Evolutionary conservation across 768 basidiomycete species (phyloP).

Genomic region (Neoboletus magnificus): DNA sequence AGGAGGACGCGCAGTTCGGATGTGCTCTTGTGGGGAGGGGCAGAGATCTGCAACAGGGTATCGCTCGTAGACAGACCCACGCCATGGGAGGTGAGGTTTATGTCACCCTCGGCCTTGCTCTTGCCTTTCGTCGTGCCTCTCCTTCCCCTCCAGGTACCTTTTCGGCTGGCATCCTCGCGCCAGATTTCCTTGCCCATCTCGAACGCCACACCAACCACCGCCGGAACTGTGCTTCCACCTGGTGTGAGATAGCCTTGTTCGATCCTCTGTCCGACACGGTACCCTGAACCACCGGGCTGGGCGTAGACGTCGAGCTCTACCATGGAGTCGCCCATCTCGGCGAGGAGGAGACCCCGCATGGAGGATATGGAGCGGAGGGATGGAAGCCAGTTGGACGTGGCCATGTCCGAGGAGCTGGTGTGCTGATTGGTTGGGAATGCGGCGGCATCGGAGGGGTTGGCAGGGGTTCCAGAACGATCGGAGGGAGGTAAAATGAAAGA

Average conservation of each 20-base stretch:
- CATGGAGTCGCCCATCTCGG: slow-evolving; percentile 47
- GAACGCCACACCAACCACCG: slow-evolving; percentile 6
- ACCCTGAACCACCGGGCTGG: slow-evolving; percentile 35
- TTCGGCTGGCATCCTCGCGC: slow-evolving; percentile 14
- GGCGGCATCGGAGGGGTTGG: slow-evolving; percentile 20
- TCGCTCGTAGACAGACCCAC: slow-evolving; percentile 42
- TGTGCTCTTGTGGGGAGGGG: slow-evolving; percentile 45
- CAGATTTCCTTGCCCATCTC: slow-evolving; percentile 22
- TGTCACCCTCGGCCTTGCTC: slow-evolving; percentile 5
- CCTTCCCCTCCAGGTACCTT: slow-evolving; percentile 15
- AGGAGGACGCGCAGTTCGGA: slow-evolving; percentile 61
- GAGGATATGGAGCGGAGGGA: slow-evolving; percentile 34
- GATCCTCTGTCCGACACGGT: slow-evolving; percentile 41
- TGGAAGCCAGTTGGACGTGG: slow-evolving; percentile 18
- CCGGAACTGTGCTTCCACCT: slow-evolving; percentile 23
- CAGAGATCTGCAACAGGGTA: slow-evolving; percentile 53
- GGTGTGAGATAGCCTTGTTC: slow-evolving; percentile 31
- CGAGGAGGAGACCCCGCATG: slow-evolving; percentile 47
- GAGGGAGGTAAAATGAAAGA: slow-evolving; percentile 20
- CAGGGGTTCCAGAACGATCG: slow-evolving; percentile 14
- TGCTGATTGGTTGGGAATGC: slow-evolving; percentile 7
- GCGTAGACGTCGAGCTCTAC: slow-evolving; percentile 41
- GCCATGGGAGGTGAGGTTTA: slow-evolving; percentile 5
- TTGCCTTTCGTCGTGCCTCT: slow-evolving; percentile 6
- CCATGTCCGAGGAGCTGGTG: slow-evolving; percentile 1